These are phyloP conservation scores for Lactifluus echinatus DNA, from an alignment of 768 basidiomycete genomes.

Conservation along the genomic window DNA sequence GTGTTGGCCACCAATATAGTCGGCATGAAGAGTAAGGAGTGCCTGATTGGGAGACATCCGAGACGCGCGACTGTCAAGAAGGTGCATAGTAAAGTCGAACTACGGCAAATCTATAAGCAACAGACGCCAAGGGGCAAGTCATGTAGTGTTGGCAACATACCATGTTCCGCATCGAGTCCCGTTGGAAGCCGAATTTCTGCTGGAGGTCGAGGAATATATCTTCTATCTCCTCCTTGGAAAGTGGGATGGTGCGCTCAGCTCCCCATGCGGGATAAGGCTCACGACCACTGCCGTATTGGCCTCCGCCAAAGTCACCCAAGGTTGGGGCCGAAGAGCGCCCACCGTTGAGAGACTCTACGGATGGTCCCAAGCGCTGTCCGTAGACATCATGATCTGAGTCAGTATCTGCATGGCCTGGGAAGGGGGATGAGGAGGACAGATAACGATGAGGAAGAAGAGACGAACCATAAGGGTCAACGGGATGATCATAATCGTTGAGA, in stretches of 20 bases:
- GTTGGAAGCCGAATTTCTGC: conserved; percentile 98
- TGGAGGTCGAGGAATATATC: conserved; percentile 96
- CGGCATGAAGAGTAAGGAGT: conserved; percentile 89
- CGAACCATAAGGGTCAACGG: conserved; percentile 44
- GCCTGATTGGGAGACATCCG: conserved; percentile 97
- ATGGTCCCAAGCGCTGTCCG: conserved; percentile 59
- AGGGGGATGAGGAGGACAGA: neutral
- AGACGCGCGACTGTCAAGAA: conserved; percentile 92
- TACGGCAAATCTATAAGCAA: conserved; percentile 25
- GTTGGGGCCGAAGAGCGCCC: conserved; percentile 69
- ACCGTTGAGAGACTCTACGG: conserved; percentile 65
- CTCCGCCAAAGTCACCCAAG: conserved; percentile 52
- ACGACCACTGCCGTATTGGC: conserved; percentile 39
- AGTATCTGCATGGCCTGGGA: conserved; percentile 65
- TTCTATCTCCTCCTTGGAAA: conserved; percentile 98
- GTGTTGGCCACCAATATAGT: conserved; percentile 97
- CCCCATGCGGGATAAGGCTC: conserved; percentile 96
- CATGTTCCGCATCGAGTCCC: conserved; percentile 94
- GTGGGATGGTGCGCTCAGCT: conserved; percentile 84
- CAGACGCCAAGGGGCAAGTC: neutral
- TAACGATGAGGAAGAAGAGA: neutral
- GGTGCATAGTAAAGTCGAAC: conserved; percentile 98
- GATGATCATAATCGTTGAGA: conserved; percentile 50
- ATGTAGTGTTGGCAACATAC: conserved; percentile 32
- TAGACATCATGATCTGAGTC: conserved; percentile 76